Percentiles rank a stretch among this genome's conserved stretches.
These are phyloP conservation scores for Galerina marginata DNA, from an alignment of 768 basidiomycete species.

Conservation along the genomic window DNA sequence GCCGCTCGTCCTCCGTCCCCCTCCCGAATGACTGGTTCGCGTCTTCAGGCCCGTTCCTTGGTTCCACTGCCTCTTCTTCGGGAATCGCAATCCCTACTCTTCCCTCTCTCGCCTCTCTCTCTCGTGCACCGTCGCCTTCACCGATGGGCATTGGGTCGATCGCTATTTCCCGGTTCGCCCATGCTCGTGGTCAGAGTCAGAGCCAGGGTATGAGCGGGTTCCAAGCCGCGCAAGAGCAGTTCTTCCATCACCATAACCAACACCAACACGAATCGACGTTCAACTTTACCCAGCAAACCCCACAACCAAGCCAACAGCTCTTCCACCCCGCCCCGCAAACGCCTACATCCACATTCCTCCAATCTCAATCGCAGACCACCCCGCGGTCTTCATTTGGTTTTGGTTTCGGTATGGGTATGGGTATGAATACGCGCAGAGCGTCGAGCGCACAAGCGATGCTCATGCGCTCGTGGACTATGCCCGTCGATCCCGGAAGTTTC, in stretches of 20 bases:
- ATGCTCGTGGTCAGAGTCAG: too few relatives aligned
- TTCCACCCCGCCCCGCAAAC: constrained; percentile 18
- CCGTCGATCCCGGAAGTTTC: background rate
- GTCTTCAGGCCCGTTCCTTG: constrained; percentile 1
- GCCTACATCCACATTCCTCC: background rate
- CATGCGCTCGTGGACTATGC: constrained; percentile 20
- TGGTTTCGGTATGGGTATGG: background rate
- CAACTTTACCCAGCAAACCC: background rate
- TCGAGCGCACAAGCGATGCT: constrained; percentile 19
- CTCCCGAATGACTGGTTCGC: constrained; percentile 53
- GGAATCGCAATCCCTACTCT: constrained; percentile 50
- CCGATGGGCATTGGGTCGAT: too few relatives aligned
- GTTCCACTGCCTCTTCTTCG: constrained; percentile 12
- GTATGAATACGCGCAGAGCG: constrained; percentile 16
- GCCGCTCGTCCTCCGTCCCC: constrained; percentile 69
- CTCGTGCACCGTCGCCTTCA: constrained; percentile 22
- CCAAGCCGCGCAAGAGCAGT: background rate
- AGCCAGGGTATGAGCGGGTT: too few relatives aligned
- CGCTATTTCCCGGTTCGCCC: too few relatives aligned
- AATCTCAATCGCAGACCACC: too few relatives aligned
- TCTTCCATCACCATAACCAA: background rate
- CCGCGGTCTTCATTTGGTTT: background rate
- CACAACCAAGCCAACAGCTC: too few relatives aligned
- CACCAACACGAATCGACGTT: background rate
- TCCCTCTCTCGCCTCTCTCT: constrained; percentile 14